Evolutionary conservation across 352 stramenopile genomes (phyloP), one percentile per base, ranked within the genome.

Genomic region (Globisporangium solare): DNA sequence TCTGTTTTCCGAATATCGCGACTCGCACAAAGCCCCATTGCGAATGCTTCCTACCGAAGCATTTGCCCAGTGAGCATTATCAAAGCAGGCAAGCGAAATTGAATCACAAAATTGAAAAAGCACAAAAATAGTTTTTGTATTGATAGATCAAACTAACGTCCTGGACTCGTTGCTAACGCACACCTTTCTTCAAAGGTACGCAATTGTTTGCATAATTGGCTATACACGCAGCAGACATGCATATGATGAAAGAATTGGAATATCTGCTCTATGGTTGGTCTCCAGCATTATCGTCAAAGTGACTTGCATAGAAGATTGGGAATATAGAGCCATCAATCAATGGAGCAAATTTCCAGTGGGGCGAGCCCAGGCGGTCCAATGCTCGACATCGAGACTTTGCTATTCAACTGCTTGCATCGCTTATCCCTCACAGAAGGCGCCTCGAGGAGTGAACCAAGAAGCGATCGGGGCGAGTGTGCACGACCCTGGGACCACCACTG

Each of bases 271-370:
- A 94, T 94, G 83, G 83, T 94, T 89, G 64, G 73, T 94, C 83
- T 87, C 83, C 72, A 91, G 79, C 81, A 94, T 94, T 76, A 94
- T 85, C 3, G 83, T 90, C 83, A 31, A 72, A 83, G 61, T 61
- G 83, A 89, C 79, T 90, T 86, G 82, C 80, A 89, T 61, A 92
- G 73, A 89, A 91, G 83, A 94, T 79, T 92, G 81, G 83, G 83
- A 94, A 94, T 94, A 94, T 94, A 86, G 81, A 91, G 83, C 83
- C 81, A 86, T 94, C 83, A 79, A 94, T 89, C 83, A 58, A 64
- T 78, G 83, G 83, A 92, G 82, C 82, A 89, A 60, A 50, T 81
- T 89, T 91, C 84, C 72, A 79, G 74, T 67, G 61, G 74, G 61
- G 39, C 51, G 49, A 72, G 18, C 14, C 66, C 67, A 74, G 20